phyloP scores from a whole-genome alignment of 768 basidiomycete species.

The Termitomyces sp. region DNA sequence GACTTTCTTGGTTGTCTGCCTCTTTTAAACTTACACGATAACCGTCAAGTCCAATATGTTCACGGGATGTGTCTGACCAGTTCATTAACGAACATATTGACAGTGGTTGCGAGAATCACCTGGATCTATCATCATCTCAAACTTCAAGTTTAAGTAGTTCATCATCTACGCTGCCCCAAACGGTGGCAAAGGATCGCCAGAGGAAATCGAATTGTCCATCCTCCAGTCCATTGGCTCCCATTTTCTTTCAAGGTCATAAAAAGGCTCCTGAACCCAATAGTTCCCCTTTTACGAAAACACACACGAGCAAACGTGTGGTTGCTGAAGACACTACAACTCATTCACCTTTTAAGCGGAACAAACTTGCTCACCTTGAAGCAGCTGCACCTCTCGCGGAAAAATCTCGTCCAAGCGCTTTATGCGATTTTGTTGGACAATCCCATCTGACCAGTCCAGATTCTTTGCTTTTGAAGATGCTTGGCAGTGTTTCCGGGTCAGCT shows the following conservation, averaged over 20 bases:
- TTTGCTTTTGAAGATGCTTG: slow-evolving; percentile 47
- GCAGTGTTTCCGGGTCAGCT: slow-evolving; percentile 52
- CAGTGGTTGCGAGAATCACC: slow-evolving; percentile 30
- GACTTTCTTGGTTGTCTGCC: background rate
- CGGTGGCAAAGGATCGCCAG: slow-evolving; percentile 9
- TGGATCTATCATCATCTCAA: slow-evolving; percentile 8
- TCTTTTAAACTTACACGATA: background rate
- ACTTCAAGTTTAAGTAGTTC: slow-evolving; percentile 10
- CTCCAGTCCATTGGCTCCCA: slow-evolving; percentile 32
- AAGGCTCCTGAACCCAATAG: slow-evolving; percentile 11
- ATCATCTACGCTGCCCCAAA: slow-evolving; percentile 2
- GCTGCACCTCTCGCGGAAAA: slow-evolving; percentile 66
- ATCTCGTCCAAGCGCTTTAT: slow-evolving; percentile 57
- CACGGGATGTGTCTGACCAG: slow-evolving; percentile 30
- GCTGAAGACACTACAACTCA: slow-evolving; percentile 11
- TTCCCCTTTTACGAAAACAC: background rate
- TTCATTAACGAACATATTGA: slow-evolving; percentile 52
- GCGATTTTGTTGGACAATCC: slow-evolving; percentile 69
- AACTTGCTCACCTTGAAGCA: slow-evolving; percentile 9
- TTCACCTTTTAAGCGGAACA: slow-evolving; percentile 16
- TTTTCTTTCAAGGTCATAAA: slow-evolving; percentile 28
- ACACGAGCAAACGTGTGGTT: slow-evolving; percentile 14
- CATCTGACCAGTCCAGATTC: slow-evolving; percentile 57
- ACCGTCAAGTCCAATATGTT: slow-evolving; percentile 43
- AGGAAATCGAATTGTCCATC: slow-evolving; percentile 12